Conservation (phyloP, 768 basidiomycete species). For the Mycena indigotica region DNA sequence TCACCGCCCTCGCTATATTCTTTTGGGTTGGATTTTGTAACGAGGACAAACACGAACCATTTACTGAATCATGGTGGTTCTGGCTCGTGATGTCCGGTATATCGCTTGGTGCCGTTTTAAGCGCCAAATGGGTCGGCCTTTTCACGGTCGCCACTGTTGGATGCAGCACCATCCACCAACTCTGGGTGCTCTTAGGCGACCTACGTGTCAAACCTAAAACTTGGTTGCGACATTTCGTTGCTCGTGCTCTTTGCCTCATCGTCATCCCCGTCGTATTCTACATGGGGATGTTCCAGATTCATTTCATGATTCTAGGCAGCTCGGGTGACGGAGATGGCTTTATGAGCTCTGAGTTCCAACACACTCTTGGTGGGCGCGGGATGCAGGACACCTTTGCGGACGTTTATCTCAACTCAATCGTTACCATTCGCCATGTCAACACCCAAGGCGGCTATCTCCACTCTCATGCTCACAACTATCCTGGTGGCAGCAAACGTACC, state of each 20-base stretch:
- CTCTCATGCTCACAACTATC: conserved; percentile 90
- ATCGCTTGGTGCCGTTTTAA: conserved; percentile 87
- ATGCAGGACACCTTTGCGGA: conserved; percentile 97
- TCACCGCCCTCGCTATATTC: conserved; percentile 88
- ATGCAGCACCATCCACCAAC: conserved; percentile 75
- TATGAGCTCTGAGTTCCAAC: conserved; percentile 99
- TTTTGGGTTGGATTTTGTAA: conserved; percentile 90
- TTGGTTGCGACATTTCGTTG: conserved; percentile 84
- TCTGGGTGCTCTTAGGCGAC: conserved; percentile 92
- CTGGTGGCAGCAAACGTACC: conserved; percentile 89
- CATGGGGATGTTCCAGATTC: conserved; percentile 95
- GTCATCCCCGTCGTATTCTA: conserved; percentile 84
- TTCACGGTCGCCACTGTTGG: conserved; percentile 98
- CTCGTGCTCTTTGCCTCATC: conserved; percentile 89
- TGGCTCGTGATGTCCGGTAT: conserved; percentile 89
- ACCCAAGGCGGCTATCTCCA: conserved; percentile 99
- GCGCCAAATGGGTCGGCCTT: conserved; percentile 97
- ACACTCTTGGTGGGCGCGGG: conserved; percentile 83
- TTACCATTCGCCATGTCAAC: conserved; percentile 88
- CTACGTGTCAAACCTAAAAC: conserved; percentile 71
- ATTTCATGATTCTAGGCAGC: conserved; percentile 85
- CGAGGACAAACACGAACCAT: conserved; percentile 83
- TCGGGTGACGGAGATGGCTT: conserved; percentile 98
- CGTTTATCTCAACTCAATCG: conserved; percentile 78
- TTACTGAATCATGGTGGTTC: conserved; percentile 88